Percentiles rank a stretch among this genome's conserved stretches.
Evolutionary conservation across 169 alveolate genomes (phyloP).

Genomic region (Blepharisma undulans): DNA sequence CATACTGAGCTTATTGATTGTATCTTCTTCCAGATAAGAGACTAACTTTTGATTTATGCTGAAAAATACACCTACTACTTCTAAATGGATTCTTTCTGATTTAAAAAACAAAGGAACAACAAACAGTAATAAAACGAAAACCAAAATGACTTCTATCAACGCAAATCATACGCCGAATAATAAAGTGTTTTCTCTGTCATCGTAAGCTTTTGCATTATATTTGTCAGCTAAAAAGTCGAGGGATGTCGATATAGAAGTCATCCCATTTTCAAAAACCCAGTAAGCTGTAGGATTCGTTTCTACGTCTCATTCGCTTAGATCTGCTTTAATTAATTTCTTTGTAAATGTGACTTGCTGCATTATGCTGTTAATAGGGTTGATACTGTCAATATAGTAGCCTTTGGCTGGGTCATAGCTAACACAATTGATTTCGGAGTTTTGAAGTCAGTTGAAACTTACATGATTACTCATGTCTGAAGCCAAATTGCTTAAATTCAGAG

Average conservation of each 20-base stretch:
- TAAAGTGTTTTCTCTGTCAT: background rate
- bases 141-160: background rate
- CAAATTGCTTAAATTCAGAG: background rate
- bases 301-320: background rate
- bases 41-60: background rate
- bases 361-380: slow-evolving; percentile 8
- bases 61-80: slow-evolving; percentile 28
- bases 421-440: background rate
- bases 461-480: background rate
- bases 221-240: background rate
- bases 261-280: slow-evolving; percentile 27
- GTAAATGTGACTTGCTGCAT: background rate
- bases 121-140: background rate
- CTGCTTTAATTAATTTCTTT: background rate
- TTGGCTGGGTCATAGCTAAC: background rate
- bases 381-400: background rate
- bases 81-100: background rate
- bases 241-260: background rate
- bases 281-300: background rate
- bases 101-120: background rate
- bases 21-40: background rate
- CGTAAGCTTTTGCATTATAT: background rate
- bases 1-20: slow-evolving; percentile 5
- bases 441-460: background rate
- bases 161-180: background rate